Evolutionary conservation across 768 basidiomycete genomes (phyloP).

Genomic region (Lyophyllum semitale): DNA sequence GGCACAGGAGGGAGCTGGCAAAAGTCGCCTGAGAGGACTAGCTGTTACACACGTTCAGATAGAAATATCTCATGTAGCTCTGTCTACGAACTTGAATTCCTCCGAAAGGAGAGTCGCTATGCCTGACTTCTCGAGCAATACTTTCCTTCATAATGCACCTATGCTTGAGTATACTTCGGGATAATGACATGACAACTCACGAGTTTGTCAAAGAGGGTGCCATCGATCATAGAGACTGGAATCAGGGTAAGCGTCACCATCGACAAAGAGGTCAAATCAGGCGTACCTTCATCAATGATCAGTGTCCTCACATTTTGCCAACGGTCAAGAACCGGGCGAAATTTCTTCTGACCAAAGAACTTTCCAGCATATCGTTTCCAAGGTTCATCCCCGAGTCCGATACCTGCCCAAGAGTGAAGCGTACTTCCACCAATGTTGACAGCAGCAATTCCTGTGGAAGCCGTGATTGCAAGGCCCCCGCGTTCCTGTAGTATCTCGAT

Average conservation of each 20-base stretch:
- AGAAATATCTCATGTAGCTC: neutral
- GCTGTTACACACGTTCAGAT: constrained; percentile 38
- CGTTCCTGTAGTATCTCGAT: constrained; percentile 48
- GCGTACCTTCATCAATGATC: constrained; percentile 84
- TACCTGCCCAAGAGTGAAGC: constrained; percentile 82
- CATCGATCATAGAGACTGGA: constrained; percentile 92
- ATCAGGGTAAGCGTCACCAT: neutral
- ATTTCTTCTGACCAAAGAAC: constrained; percentile 43
- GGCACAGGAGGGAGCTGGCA: constrained; percentile 88
- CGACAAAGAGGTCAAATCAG: neutral
- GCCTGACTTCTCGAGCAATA: constrained; percentile 61
- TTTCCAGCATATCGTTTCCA: constrained; percentile 56
- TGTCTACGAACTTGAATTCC: constrained; percentile 70
- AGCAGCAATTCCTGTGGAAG: constrained; percentile 78
- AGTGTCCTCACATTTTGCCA: constrained; percentile 68
- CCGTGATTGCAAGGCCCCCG: constrained; percentile 66
- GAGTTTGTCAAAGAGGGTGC: constrained; percentile 77
- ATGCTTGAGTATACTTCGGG: constrained; percentile 7
- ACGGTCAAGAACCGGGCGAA: constrained; percentile 44
- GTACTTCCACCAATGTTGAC: constrained; percentile 84
- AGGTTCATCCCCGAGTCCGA: constrained; percentile 68
- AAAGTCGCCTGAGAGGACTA: constrained; percentile 87
- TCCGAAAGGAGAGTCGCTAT: constrained; percentile 66
- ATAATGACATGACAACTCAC: constrained; percentile 33
- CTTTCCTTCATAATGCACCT: constrained; percentile 48